Evolutionary conservation across 192 early-diverging fungal species (phyloP).

Genomic region (Entomortierella lignicola): DNA sequence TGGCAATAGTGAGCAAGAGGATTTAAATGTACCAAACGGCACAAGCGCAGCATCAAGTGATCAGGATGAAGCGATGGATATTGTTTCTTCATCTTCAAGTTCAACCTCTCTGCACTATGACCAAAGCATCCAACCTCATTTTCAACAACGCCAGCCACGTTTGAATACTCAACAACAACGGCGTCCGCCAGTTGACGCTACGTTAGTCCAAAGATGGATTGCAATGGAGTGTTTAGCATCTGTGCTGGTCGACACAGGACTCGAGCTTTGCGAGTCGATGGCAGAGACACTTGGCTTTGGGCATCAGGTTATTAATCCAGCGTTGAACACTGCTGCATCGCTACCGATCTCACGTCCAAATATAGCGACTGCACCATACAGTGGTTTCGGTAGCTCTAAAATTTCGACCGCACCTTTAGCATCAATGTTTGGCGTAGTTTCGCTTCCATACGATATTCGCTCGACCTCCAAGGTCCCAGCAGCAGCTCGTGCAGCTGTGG

Average conservation of each 20-base stretch:
- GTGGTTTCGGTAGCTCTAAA: not conserved
- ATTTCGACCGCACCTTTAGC: not conserved
- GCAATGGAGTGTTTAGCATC: conserved; percentile 34
- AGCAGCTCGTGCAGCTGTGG: conserved; percentile 27
- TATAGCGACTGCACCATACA: not conserved
- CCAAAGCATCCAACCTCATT: not conserved
- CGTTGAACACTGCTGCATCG: not conserved
- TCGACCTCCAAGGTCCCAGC: not conserved
- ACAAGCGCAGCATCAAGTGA: conserved; percentile 33
- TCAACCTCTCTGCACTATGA: not conserved
- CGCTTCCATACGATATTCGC: not conserved
- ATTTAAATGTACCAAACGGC: conserved; percentile 1
- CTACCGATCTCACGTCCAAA: not conserved
- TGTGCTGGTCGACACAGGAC: conserved; percentile 41
- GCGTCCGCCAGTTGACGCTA: conserved; percentile 14
- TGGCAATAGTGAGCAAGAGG: conserved; percentile 6
- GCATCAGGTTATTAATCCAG: not conserved
- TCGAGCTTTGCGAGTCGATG: conserved; percentile 46
- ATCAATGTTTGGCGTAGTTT: not conserved
- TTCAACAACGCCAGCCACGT: conserved; percentile 4
- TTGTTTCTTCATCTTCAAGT: conserved; percentile 9
- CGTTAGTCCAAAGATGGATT: conserved; percentile 19
- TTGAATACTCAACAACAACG: conserved; percentile 2
- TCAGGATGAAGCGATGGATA: conserved; percentile 45
- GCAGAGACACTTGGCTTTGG: conserved; percentile 34